Percentiles rank a stretch among this genome's conserved stretches.
Evolutionary conservation across 2,329 filamentous ascomycete genomes (phyloP).

Genomic region (Pestalotiopsis sp.): DNA sequence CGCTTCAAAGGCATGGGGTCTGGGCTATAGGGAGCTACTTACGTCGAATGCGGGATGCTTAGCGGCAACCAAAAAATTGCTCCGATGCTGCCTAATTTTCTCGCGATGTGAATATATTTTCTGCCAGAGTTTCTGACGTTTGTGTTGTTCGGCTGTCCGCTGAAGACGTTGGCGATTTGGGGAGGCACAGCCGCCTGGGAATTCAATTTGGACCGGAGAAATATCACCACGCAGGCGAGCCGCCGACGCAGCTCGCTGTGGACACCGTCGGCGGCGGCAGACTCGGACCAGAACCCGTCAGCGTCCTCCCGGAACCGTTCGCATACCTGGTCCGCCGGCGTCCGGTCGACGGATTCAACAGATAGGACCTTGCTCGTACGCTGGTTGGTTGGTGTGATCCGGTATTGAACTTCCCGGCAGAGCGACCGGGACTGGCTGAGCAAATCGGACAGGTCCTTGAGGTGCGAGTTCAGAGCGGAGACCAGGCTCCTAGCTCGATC

Average conservation of each 20-base stretch:
- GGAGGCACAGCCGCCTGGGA: conserved; percentile 21
- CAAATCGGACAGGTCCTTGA: conserved; percentile 26
- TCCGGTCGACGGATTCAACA: conserved; percentile 20
- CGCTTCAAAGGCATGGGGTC: neutral
- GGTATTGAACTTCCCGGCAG: conserved; percentile 32
- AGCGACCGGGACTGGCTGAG: conserved; percentile 30
- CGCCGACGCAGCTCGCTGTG: conserved; percentile 30
- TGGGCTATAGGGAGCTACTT: conserved; percentile 14
- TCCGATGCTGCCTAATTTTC: conserved; percentile 31
- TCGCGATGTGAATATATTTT: conserved; percentile 37
- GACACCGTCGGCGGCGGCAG: conserved; percentile 13
- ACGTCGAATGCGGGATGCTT: conserved; percentile 36
- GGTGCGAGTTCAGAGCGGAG: conserved; percentile 28
- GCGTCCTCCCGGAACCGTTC: conserved; percentile 14
- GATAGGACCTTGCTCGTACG: conserved; percentile 33
- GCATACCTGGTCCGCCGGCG: conserved; percentile 19
- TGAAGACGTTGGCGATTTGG: conserved; percentile 22
- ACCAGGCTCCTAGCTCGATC: conserved; percentile 22
- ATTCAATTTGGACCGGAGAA: conserved; percentile 30
- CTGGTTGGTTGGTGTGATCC: conserved; percentile 32
- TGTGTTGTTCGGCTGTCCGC: conserved; percentile 21
- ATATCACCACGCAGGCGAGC: conserved; percentile 31
- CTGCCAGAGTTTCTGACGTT: conserved; percentile 34
- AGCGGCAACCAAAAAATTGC: conserved; percentile 35
- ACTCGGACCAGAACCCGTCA: conserved; percentile 25